Evolutionary conservation across 73 alveolate genomes (phyloP).

Genomic region (Urostyla sp.): DNA sequence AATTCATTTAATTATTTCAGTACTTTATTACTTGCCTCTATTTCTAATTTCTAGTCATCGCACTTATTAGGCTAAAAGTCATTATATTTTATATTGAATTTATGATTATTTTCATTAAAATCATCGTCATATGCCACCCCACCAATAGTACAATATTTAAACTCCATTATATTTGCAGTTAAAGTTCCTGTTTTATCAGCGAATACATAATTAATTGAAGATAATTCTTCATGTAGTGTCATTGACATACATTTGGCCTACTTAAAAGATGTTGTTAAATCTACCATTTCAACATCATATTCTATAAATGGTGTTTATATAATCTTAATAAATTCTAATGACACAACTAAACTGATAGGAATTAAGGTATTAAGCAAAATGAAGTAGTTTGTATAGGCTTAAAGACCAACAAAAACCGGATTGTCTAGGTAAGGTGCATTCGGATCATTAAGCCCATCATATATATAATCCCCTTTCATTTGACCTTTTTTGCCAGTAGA

Average conservation of each 20-base stretch:
- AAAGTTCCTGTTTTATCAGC: constrained; percentile 98
- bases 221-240: constrained; percentile 93
- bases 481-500: constrained; percentile 2
- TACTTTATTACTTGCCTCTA: neutral
- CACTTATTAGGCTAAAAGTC: neutral
- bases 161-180: constrained; percentile 83
- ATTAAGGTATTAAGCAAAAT: constrained; percentile 91
- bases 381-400: constrained; percentile 85
- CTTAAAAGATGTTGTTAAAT: constrained; percentile 68
- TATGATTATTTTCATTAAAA: constrained; percentile 25
- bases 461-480: constrained; percentile 37
- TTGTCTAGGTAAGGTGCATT: neutral
- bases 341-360: constrained; percentile 94
- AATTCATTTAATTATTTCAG: neutral
- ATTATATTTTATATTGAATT: neutral
- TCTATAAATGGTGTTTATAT: constrained; percentile 86
- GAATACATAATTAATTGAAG: constrained; percentile 88
- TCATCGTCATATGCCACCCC: constrained; percentile 60
- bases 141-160: constrained; percentile 67
- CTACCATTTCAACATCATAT: constrained; percentile 86
- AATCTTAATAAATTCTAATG: constrained; percentile 95
- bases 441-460: neutral
- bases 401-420: constrained; percentile 69
- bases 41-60: neutral
- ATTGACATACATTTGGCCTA: constrained; percentile 81